Base-by-base conservation (phyloP, 768 basidiomycete genomes). In the Multifurca ochricompacta region DNA sequence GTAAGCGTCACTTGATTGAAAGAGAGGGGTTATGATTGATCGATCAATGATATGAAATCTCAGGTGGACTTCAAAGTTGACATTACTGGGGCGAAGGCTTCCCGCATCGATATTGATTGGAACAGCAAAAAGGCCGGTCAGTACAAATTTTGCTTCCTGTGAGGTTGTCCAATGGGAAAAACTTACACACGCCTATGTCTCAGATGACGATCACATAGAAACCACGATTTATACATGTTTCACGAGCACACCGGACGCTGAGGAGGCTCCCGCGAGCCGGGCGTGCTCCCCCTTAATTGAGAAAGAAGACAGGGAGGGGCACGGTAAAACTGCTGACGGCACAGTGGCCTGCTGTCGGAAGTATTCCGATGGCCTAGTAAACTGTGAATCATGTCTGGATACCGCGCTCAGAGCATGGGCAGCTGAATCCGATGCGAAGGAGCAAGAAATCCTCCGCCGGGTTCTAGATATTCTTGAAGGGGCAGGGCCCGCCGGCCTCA, bases 41-140 rank as follows among this genome's bases (percentile, higher is more conserved):
- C 5, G 27, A 41, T 40, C 51, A 16, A 62, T 48, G 35, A 16
- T 31, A 27, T 32, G 14, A 31, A 35, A 23, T 47, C 39, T 31
- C 60, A 91, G 90, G 76, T 89, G 21, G 80, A 86, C 43, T 83
- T 93, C 61, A 74, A 73, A 31, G 69, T 93, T 30, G 88, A 94
- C 61, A 79, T 82, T 1, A 71, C 77, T 10, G 74, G 78, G 47
- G 72, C 83, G 11, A 80, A 77, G 58, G 70, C 73, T 5, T 77
- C 81, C 35, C 77, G 83, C 6, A 66, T 72, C 23, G 70, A 67
- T 10, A 70, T 87, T 32, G 87, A 91, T 63, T 91, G 85, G 80
- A 90, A 90, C 61, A 95, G 89, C 68, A 91, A 91, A 71, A 89
- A 90, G 75, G 85, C 86, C 59, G 88, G 90, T 87, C 58, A 51